Percentiles rank a stretch among this genome's conserved stretches.
phyloP scores from a whole-genome alignment of 495 filamentous ascomycete species.

The Hypoxylon intermedium region DNA sequence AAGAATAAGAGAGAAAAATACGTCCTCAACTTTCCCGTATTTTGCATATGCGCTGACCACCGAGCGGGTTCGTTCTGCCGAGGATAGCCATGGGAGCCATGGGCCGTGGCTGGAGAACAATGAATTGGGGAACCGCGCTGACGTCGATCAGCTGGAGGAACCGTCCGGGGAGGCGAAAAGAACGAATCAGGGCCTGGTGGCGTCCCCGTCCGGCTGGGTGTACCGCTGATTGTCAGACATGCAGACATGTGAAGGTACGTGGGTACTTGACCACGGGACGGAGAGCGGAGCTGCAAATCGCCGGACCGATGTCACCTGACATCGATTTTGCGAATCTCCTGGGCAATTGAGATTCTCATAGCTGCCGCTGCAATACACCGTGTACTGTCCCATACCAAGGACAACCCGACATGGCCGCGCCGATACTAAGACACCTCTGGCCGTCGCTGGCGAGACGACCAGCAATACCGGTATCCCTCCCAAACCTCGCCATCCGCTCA shows the following conservation, averaged over 20 bases:
- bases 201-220: constrained; percentile 4
- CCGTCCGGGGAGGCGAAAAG: constrained; percentile 16
- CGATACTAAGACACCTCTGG: constrained; percentile 41
- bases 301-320: constrained; percentile 40
- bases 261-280: neutral
- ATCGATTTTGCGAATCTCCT: constrained; percentile 27
- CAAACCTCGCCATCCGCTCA: constrained; percentile 38
- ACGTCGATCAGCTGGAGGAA: constrained; percentile 26
- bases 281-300: neutral
- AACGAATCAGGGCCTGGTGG: constrained; percentile 10
- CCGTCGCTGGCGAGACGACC: constrained; percentile 30
- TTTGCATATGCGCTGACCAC: constrained; percentile 14
- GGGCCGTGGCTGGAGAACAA: constrained; percentile 16
- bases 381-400: neutral
- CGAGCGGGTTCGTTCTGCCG: constrained; percentile 42
- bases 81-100: constrained; percentile 44
- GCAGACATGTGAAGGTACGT: constrained; percentile 14
- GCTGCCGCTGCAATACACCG: constrained; percentile 1
- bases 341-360: constrained; percentile 14
- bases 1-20: constrained; percentile 1
- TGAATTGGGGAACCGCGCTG: constrained; percentile 21
- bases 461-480: constrained; percentile 27
- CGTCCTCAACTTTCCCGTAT: constrained; percentile 22
- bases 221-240: constrained; percentile 8
- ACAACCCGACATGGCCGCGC: constrained; percentile 35